Conservation (phyloP, 2,329 filamentous ascomycete genomes). For the Chaetomiaceae sp. region DNA sequence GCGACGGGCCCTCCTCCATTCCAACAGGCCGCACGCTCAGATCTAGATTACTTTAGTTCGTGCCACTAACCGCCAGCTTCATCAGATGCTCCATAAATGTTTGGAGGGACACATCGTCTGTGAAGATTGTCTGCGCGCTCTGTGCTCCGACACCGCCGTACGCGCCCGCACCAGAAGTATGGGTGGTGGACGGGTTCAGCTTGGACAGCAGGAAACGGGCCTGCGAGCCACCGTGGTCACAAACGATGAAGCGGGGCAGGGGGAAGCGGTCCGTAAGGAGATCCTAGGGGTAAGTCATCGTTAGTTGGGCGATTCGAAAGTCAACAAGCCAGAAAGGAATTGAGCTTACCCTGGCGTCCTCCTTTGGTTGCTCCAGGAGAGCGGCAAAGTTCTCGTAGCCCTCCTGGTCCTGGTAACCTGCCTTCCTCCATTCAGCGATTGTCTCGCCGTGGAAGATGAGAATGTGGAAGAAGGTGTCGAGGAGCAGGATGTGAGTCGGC, state of each 20-base stretch:
- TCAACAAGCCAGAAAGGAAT: background rate
- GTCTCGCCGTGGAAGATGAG: constrained; percentile 99
- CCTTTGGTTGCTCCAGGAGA: constrained; percentile 87
- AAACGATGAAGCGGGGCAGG: constrained; percentile 97
- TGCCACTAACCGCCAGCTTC: constrained; percentile 73
- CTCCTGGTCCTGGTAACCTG: constrained; percentile 95
- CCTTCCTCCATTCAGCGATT: constrained; percentile 95
- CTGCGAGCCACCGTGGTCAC: constrained; percentile 96
- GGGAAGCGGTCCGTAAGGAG: constrained; percentile 96
- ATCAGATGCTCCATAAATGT: constrained; percentile 99
- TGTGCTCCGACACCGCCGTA: constrained; percentile 83
- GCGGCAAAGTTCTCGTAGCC: constrained; percentile 94
- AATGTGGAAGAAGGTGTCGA: constrained; percentile 99
- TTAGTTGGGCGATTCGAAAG: background rate
- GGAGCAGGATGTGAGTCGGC: constrained; percentile 83
- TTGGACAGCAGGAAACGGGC: constrained; percentile 96
- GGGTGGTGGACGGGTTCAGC: constrained; percentile 94
- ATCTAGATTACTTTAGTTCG: constrained; percentile 41
- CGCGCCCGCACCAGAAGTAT: constrained; percentile 82
- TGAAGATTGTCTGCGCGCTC: constrained; percentile 96
- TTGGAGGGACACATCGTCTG: constrained; percentile 94
- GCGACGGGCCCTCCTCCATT: background rate
- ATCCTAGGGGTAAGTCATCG: constrained; percentile 51
- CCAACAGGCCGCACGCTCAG: too few species aligned
- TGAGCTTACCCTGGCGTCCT: constrained; percentile 81